These are phyloP conservation scores for Agaricus bisporus DNA, from an alignment of 768 basidiomycete species.

Conservation along the genomic window DNA sequence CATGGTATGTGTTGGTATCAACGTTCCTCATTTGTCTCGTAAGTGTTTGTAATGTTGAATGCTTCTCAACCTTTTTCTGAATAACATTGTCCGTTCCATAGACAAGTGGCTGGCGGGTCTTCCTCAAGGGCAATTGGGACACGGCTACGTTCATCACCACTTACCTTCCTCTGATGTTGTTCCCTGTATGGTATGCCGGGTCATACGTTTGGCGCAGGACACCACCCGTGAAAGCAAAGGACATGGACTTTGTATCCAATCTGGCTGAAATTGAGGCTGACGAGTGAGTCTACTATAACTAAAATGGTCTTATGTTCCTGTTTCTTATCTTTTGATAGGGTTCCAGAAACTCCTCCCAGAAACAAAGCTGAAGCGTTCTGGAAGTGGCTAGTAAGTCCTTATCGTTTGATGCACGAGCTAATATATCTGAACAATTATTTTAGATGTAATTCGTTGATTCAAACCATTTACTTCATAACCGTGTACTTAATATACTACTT, in stretches of 20 bases:
- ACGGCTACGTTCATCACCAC: conserved; percentile 74
- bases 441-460: conserved; percentile 13
- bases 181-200: conserved; percentile 68
- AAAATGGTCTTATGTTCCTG: conserved; percentile 3
- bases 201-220: conserved; percentile 50
- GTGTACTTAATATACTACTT: not conserved
- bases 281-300: conserved; percentile 28
- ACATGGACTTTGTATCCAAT: conserved; percentile 84
- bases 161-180: conserved; percentile 66
- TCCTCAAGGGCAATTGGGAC: conserved; percentile 36
- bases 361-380: conserved; percentile 69
- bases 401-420: too few relatives aligned
- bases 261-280: conserved; percentile 67
- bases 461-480: not conserved
- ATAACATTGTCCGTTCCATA: conserved; percentile 11
- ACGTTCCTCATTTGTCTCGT: conserved; percentile 58
- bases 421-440: not conserved
- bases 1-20: conserved; percentile 45
- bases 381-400: conserved; percentile 66
- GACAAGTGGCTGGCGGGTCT: conserved; percentile 40
- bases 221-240: conserved; percentile 38
- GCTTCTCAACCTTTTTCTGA: not conserved
- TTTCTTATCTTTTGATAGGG: conserved; percentile 24
- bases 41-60: conserved; percentile 20
- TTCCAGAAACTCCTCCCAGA: conserved; percentile 66